These are phyloP conservation scores for Viola pubescens DNA, from an alignment of 441 rosid species.

Conservation along the genomic window DNA sequence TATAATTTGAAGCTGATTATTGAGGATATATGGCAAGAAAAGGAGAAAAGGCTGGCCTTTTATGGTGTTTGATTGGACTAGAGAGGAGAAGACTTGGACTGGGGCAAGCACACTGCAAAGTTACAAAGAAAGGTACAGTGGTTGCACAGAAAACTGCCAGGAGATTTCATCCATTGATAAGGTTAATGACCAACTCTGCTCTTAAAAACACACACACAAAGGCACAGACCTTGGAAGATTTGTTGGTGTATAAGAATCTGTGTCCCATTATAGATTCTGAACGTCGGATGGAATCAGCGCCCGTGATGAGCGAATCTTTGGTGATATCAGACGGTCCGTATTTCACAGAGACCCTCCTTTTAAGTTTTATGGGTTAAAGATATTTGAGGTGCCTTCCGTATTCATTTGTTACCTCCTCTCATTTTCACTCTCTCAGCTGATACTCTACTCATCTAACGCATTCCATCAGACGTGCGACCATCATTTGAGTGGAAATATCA, in stretches of 20 bases:
- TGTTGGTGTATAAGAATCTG: conserved; percentile 14
- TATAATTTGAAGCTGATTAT: not conserved
- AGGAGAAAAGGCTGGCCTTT: not conserved
- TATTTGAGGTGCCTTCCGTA: too few relatives aligned
- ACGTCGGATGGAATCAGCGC: conserved; percentile 24
- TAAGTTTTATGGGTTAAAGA: too few relatives aligned
- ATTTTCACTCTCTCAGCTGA: too few relatives aligned
- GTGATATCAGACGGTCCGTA: too few relatives aligned
- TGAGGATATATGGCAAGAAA: conserved; percentile 8
- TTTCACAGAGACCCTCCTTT: too few relatives aligned
- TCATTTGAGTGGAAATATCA: too few relatives aligned
- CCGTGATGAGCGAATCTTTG: conserved; percentile 13
- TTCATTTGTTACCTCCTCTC: too few relatives aligned
- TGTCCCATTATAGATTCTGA: conserved; percentile 20
- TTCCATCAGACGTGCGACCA: too few relatives aligned
- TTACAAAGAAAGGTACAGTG: conserved; percentile 19
- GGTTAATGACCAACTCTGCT: not conserved
- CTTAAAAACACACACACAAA: not conserved
- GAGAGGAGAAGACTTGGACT: conserved; percentile 1
- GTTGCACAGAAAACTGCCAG: conserved; percentile 9
- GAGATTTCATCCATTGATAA: not conserved
- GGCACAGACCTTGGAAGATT: not conserved
- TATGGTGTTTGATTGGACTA: conserved; percentile 10
- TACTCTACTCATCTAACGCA: too few relatives aligned
- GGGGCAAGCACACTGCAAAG: not conserved